phyloP scores from a whole-genome alignment of 2,329 filamentous ascomycete species.

The Penicillium sp. region DNA sequence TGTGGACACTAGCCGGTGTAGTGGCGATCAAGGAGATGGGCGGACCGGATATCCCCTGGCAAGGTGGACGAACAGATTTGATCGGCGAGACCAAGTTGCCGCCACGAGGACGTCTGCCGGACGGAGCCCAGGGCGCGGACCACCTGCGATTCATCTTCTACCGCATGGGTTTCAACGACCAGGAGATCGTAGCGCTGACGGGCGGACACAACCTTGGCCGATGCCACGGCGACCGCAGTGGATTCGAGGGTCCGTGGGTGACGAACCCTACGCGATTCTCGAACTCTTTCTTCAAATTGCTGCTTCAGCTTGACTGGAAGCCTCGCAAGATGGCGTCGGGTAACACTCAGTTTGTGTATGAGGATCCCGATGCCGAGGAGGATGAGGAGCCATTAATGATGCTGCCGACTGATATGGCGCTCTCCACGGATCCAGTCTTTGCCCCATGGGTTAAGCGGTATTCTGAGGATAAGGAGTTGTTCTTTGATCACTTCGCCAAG shows the following conservation, averaged over 20 bases:
- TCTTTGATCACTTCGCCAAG: slow-evolving; percentile 60
- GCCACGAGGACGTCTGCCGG: slow-evolving; percentile 58
- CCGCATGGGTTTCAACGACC: slow-evolving; percentile 61
- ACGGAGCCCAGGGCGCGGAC: slow-evolving; percentile 55
- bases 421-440: slow-evolving; percentile 56
- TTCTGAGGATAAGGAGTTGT: slow-evolving; percentile 60
- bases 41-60: slow-evolving; percentile 58
- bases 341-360: slow-evolving; percentile 59
- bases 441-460: slow-evolving; percentile 59
- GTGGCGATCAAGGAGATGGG: slow-evolving; percentile 62
- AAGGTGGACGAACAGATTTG: slow-evolving; percentile 60
- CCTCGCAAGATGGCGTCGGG: slow-evolving; percentile 55
- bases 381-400: slow-evolving; percentile 62
- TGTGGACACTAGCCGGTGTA: slow-evolving; percentile 63
- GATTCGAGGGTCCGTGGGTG: slow-evolving; percentile 61
- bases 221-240: slow-evolving; percentile 56
- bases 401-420: slow-evolving; percentile 63
- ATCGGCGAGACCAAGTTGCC: slow-evolving; percentile 62
- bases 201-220: slow-evolving; percentile 60
- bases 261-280: slow-evolving; percentile 60
- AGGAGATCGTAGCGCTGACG: slow-evolving; percentile 58
- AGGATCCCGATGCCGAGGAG: slow-evolving; percentile 55
- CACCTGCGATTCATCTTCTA: slow-evolving; percentile 59
- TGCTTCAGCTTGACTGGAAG: slow-evolving; percentile 56
- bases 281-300: slow-evolving; percentile 58